Base-by-base conservation (phyloP, 164 flowering plant species). In the Umbilicus rupestris region DNA sequence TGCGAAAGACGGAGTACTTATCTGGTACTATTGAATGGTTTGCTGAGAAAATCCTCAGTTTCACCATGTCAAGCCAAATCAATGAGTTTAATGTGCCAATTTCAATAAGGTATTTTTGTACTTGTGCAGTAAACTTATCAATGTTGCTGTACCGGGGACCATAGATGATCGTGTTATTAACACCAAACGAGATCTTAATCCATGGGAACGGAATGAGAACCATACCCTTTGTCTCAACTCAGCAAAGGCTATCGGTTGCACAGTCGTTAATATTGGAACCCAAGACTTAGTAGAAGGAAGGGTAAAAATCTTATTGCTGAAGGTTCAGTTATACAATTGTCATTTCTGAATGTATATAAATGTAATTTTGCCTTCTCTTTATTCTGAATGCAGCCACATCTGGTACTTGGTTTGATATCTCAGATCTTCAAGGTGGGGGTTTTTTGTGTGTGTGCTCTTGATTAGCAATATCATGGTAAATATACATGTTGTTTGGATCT, bases 1-100 rank as follows among this genome's bases (percentile, higher is more conserved):
- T 73, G 92, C 79, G 28, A 89, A 92, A 73, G 95, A 87, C 75
- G 98, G 98, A 35, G 96, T 89, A 67, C 95, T 92, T 55, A 76
- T 92, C 31, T 89, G 96, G 98, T 92, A 55, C 64, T 70, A 16
- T 52, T 12, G 8, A 28, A 55, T 24, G 12, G 33, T 55, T 55
- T 24, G 33, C 52, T 47, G 26, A 24, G 20, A 19, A 24, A 5
- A 31, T 26, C 22, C 47, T 29, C 29, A 26, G 46, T 75, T 19
- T 64, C 20, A 6, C 47, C 62, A 22, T 66, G 52, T 28, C 26
- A 7, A n/a, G 41, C 41, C 58, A n/a, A 12, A 42, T 26, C 7
- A 12, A 9, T 26, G n/a, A 12, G 41, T 73, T 41, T 22, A 47
- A 7, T 55, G n/a, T 62, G 41, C 26, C 14, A 39, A 11, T 68